phyloP scores from a whole-genome alignment of 805 yeast species.

The Cyberlindnera veronae region DNA sequence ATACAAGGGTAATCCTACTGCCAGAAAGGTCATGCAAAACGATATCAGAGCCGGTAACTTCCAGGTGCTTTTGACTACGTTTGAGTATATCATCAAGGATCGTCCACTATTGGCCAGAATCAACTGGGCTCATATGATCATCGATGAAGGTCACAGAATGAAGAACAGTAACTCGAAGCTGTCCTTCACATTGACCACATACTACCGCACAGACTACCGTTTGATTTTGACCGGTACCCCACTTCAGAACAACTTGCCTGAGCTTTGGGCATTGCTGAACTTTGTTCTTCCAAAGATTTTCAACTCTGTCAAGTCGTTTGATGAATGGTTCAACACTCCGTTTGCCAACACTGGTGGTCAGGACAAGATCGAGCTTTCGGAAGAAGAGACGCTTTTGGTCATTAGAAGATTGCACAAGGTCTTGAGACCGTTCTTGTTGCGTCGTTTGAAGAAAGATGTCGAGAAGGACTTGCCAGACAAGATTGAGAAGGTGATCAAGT shows the following conservation, averaged over 20 bases:
- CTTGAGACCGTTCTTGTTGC: constrained; percentile 74
- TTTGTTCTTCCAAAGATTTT: constrained; percentile 81
- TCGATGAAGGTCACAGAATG: constrained; percentile 91
- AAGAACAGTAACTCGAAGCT: constrained; percentile 74
- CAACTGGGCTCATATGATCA: constrained; percentile 82
- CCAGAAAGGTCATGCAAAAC: constrained; percentile 61
- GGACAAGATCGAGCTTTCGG: constrained; percentile 75
- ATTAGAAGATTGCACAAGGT: constrained; percentile 85
- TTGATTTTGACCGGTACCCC: constrained; percentile 88
- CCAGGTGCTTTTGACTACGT: constrained; percentile 75
- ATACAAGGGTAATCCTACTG: constrained; percentile 74
- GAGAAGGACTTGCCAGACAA: constrained; percentile 84
- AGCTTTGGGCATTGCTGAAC: constrained; percentile 79
- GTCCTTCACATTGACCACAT: constrained; percentile 65
- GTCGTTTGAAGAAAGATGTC: constrained; percentile 84
- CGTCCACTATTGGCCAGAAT: constrained; percentile 65
- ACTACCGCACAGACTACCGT: constrained; percentile 72
- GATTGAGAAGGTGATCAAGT: constrained; percentile 77
- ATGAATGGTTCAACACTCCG: constrained; percentile 89
- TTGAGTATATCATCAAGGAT: constrained; percentile 77
- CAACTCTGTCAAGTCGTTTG: constrained; percentile 81
- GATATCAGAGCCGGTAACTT: constrained; percentile 67
- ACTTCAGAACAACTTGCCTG: constrained; percentile 79
- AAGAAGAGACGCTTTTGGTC: constrained; percentile 80
- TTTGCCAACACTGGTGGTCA: constrained; percentile 82